phyloP scores from a whole-genome alignment of 2,329 filamentous ascomycete species.

The Macrophomina phaseolina region DNA sequence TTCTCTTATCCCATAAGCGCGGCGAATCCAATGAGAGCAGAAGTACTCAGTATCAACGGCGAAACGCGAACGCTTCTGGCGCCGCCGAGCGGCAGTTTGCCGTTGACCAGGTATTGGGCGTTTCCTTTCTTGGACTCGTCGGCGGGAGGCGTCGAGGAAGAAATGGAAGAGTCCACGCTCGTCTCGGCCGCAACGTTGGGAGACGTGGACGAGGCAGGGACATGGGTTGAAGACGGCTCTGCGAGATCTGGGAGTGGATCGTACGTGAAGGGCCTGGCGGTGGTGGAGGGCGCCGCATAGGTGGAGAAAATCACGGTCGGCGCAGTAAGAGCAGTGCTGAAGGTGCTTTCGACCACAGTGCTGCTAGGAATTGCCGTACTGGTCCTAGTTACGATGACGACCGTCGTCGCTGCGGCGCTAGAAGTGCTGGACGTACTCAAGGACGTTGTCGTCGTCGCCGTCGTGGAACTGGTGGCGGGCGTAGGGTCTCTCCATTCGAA shows the following conservation, averaged over 20 bases:
- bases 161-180: background rate
- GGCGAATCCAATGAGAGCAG: background rate
- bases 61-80: background rate
- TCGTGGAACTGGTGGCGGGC: background rate
- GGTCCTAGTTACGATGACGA: background rate
- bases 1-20: background rate
- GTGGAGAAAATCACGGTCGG: conserved; percentile 4
- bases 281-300: background rate
- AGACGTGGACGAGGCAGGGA: background rate
- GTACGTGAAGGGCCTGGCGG: conserved; percentile 7
- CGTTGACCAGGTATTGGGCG: conserved; percentile 15
- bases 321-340: background rate
- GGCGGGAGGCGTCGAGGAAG: background rate
- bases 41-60: background rate
- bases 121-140: background rate
- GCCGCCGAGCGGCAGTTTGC: conserved; percentile 10
- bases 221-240: background rate
- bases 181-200: background rate
- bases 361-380: background rate
- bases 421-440: background rate
- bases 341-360: background rate
- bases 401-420: background rate
- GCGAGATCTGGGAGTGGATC: background rate
- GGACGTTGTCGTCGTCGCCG: background rate
- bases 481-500: conserved; percentile 13